phyloP scores from a whole-genome alignment of 2,329 filamentous ascomycete species.

The Neonectria punicea region DNA sequence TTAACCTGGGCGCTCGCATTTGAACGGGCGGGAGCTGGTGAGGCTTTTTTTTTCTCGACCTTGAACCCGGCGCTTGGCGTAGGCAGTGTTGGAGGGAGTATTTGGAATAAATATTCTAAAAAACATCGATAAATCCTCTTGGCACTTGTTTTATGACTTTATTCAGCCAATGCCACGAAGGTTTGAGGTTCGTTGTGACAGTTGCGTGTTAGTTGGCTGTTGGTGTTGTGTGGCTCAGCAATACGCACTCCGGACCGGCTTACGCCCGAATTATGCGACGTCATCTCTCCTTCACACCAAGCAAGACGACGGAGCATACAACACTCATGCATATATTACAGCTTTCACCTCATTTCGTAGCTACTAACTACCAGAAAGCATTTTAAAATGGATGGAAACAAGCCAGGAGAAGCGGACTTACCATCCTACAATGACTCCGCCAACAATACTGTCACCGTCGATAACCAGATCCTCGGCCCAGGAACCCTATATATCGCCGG shows the following conservation, averaged over 20 bases:
- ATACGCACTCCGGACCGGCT: not conserved
- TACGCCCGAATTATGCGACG: constrained; percentile 26
- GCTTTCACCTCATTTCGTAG: not conserved
- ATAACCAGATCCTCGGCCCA: constrained; percentile 40
- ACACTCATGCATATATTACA: not conserved
- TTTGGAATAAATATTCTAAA: not conserved
- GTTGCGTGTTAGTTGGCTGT: not conserved
- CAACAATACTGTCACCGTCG: constrained; percentile 12
- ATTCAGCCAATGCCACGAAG: not conserved
- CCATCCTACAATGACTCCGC: constrained; percentile 40
- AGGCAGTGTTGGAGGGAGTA: not conserved
- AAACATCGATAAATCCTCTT: not conserved
- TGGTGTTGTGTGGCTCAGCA: not conserved
- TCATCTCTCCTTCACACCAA: constrained; percentile 27
- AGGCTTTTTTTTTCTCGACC: not conserved
- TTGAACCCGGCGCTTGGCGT: not conserved
- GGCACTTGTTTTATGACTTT: not conserved
- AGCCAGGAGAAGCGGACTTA: constrained; percentile 22
- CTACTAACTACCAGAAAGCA: not conserved
- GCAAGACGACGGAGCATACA: not conserved
- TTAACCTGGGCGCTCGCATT: constrained; percentile 41
- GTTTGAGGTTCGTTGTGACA: not conserved
- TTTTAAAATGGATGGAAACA: constrained; percentile 26
- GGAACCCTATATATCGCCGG: constrained; percentile 47
- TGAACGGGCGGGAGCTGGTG: constrained; percentile 13